phyloP scores from a whole-genome alignment of 768 basidiomycete genomes.

The Tylopilus balloui region DNA sequence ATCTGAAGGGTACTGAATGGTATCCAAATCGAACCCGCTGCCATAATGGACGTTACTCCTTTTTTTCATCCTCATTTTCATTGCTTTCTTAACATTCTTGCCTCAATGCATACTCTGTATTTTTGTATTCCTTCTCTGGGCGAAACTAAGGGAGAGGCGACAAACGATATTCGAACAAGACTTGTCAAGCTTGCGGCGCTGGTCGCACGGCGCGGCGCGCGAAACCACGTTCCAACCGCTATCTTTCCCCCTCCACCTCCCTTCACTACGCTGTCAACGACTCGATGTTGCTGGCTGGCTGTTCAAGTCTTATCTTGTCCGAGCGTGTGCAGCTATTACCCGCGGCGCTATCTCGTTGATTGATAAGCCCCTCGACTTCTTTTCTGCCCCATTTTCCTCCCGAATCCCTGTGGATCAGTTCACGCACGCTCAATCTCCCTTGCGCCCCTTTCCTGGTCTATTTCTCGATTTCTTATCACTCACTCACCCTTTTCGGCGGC shows the following conservation, averaged over 20 bases:
- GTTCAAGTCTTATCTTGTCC: slow-evolving; percentile 27
- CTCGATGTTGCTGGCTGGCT: slow-evolving; percentile 39
- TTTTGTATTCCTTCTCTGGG: slow-evolving; percentile 30
- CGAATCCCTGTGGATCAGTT: slow-evolving; percentile 27
- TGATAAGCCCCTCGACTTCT: slow-evolving; percentile 35
- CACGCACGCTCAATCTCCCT: slow-evolving; percentile 26
- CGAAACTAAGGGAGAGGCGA: slow-evolving; percentile 24
- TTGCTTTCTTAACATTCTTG: slow-evolving; percentile 30
- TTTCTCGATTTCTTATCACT: slow-evolving; percentile 20
- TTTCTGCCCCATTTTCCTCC: slow-evolving; percentile 25
- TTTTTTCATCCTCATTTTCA: slow-evolving; percentile 35
- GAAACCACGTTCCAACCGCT: slow-evolving; percentile 21
- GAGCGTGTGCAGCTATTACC: slow-evolving; percentile 30
- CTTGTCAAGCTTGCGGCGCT: slow-evolving; percentile 28
- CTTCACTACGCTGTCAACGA: slow-evolving; percentile 28
- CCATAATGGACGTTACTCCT: slow-evolving; percentile 27
- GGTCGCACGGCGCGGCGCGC: slow-evolving; percentile 35
- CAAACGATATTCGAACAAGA: slow-evolving; percentile 15
- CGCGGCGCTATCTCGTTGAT: slow-evolving; percentile 41
- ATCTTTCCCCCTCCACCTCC: slow-evolving; percentile 1
- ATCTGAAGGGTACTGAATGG: slow-evolving; percentile 31
- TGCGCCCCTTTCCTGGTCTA: slow-evolving; percentile 14
- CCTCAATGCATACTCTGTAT: slow-evolving; percentile 31
- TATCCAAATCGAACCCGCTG: slow-evolving; percentile 15
- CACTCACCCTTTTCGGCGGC: slow-evolving; percentile 22